Base-by-base conservation (phyloP, 768 basidiomycete species). In the Leccinum subgranulosum region DNA sequence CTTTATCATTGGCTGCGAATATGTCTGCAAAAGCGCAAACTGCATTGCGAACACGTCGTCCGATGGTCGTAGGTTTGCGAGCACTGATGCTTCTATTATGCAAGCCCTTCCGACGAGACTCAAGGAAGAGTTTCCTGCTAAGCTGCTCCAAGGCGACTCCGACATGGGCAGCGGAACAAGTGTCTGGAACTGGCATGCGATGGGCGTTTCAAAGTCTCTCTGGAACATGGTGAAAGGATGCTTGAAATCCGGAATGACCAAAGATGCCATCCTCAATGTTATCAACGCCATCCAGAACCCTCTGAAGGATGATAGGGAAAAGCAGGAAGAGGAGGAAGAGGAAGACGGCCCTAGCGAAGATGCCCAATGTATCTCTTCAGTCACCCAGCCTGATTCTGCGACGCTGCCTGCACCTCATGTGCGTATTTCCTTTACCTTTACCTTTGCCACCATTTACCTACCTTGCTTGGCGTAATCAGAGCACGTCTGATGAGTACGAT, bases 1-100 rank as follows among this genome's bases (percentile, higher is more conserved):
- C 73, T 92, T 87, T 67, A 80, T 92, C 69, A 89, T 92, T 34
- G 90, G 87, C n/a, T 90, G 89, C 66, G 86, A 89, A 67, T 92
- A 92, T 58, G 76, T 78, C 5, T 92, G 90, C 67, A 79, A 78
- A 51, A 84, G 78, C 28, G 43, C 72, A 1, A 45, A 73, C 21
- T 90, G 88, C 66, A 58, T 75, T 27, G 67, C 77, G 28, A 68
- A 75, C 31, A 66, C 75, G 27, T 66, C 74, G 8, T 57, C 77
- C 3, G 85, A 87, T 31, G 85, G 85, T 4, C 81, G 88, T 29
- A 83, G 76, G 60, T 90, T 84, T 62, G 84, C 87, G 0, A 86
- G 85, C 66, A 90, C 86, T 0, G 90, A 92, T 63, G 76, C 81
- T 3, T 83, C 84, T 12, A 86, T 92, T 66, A 77, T 90, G 60